Evolutionary conservation across 371 early-diverging fungal species (phyloP).

Genomic region (Mucor velutinosus): DNA sequence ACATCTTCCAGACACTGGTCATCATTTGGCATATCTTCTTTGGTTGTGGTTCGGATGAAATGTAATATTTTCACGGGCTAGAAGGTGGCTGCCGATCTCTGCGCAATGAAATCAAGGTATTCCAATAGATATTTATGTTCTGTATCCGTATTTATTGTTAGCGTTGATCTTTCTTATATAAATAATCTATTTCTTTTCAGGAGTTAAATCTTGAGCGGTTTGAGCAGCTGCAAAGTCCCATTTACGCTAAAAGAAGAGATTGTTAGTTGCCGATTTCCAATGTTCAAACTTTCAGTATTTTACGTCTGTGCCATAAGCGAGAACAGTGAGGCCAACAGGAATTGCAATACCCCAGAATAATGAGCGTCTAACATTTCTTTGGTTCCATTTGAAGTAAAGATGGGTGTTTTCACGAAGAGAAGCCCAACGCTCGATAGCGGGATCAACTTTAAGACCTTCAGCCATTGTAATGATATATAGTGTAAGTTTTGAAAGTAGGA

Average conservation of each 20-base stretch:
- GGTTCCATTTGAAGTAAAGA: constrained; percentile 57
- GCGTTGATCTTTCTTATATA: neutral
- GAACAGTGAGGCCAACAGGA: constrained; percentile 54
- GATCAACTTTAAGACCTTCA: constrained; percentile 54
- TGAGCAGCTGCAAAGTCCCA: constrained; percentile 55
- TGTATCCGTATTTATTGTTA: neutral
- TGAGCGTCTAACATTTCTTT: constrained; percentile 49
- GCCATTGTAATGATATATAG: constrained; percentile 24
- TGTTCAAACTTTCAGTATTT: constrained; percentile 8
- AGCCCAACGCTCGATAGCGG: constrained; percentile 69
- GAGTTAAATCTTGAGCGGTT: constrained; percentile 39
- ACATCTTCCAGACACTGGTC: no score
- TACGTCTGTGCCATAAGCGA: constrained; percentile 58
- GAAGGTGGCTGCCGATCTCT: no score
- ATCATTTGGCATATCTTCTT: no score
- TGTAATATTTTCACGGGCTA: no score
- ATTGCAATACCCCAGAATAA: constrained; percentile 54
- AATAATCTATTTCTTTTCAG: constrained; percentile 11
- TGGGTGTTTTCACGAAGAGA: constrained; percentile 66
- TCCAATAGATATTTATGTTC: neutral
- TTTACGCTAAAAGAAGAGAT: constrained; percentile 29
- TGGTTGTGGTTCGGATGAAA: no score
- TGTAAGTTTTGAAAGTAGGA: constrained; percentile 8
- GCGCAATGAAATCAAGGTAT: no score
- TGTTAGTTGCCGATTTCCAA: neutral